Evolutionary conservation across 2,329 filamentous ascomycete species (phyloP), one percentile per base, ranked within the genome.

Genomic region (Leptographium galeiforme): DNA sequence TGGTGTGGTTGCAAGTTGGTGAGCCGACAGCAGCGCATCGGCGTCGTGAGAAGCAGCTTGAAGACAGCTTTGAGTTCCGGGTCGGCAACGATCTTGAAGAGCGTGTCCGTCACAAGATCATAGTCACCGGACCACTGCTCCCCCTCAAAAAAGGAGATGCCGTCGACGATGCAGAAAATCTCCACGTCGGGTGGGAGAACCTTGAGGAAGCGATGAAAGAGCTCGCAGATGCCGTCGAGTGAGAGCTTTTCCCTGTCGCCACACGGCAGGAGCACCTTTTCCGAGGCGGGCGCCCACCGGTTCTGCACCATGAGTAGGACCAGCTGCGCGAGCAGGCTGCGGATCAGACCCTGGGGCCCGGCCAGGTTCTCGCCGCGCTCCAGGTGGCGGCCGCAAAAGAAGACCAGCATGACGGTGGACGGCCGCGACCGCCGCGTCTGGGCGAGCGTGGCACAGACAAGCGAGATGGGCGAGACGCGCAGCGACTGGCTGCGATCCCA

Each of bases 21-120:
- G 19, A 50, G 38, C 13, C 38, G 19, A 18, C 19, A 10, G 48
- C 48, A 47, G 12, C 50, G 18, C 4, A 53, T 66, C 61, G 25
- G 64, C 59, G 0, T 58, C 7, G 59, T 54, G 0, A 68, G 61
- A 6, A 63, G 54, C 0, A 68, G 60, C 33, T 61, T 64, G 57
- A 70, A 68, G 25, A 39, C 19, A 3, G 34, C 32, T 10, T 43
- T 39, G 12, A 32, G 16, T 7, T 43, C 48, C 14, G 30, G 11
- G 13, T 41, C 44, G 4, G 16, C 43, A 6, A 50, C 38, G 11
- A 52, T 45, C 6, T 36, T 50, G 25, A 30, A n/a, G 16, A 57
- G 44, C 8, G 45, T 47, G 8, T 25, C 14, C 18, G 55, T 48
- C 16, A 50, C 57, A 13, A 46, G 12, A 4, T 53, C 47, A 39